Conservation (phyloP, 2,329 filamentous ascomycete genomes). For the Grosmannia serpens region DNA sequence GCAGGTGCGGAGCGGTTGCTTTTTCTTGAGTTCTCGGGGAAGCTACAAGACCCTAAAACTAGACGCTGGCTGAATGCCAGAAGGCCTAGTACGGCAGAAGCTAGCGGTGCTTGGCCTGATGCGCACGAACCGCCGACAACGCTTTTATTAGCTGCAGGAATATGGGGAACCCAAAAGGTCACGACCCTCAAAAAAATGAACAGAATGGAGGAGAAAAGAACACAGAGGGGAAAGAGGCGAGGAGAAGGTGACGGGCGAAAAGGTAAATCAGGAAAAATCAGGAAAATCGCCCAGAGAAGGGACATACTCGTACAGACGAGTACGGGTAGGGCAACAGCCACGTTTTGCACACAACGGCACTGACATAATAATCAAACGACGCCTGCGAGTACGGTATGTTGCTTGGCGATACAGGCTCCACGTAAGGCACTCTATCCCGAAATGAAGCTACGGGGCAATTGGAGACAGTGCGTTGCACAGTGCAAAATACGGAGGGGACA, state of each 20-base stretch:
- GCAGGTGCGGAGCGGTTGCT: not conserved
- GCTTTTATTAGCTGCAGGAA: not conserved
- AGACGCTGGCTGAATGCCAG: not conserved
- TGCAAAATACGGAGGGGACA: not conserved
- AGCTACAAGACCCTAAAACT: not conserved
- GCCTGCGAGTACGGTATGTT: not conserved
- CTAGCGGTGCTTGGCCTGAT: not conserved
- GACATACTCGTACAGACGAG: too few relatives aligned
- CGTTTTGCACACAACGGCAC: too few relatives aligned
- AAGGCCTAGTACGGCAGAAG: not conserved
- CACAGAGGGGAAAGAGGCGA: not conserved
- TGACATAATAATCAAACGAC: not conserved
- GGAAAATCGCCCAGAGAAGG: too few relatives aligned
- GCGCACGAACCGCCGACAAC: not conserved
- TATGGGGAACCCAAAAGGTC: not conserved
- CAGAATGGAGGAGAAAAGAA: not conserved
- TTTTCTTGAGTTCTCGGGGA: not conserved
- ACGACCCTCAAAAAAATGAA: not conserved
- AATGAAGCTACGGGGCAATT: not conserved
- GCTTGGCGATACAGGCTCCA: not conserved
- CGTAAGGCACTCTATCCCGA: not conserved
- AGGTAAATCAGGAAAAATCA: too few relatives aligned
- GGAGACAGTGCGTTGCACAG: not conserved
- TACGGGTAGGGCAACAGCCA: too few relatives aligned
- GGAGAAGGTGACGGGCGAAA: not conserved